Base-by-base conservation (phyloP, 805 yeast species). In the Kuraishia piskuri region DNA sequence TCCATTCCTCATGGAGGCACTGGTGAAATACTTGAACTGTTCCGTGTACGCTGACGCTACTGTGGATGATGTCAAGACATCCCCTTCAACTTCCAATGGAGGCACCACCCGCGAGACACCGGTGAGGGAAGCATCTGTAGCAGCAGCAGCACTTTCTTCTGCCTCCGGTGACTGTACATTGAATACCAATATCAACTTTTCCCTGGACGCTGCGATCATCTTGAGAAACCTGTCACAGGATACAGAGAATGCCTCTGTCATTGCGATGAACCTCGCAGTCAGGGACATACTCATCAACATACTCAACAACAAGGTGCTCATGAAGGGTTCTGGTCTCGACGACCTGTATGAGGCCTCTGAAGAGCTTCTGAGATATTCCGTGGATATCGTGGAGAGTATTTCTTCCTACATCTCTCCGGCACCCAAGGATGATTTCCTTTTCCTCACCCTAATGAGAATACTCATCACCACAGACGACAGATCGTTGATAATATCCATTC, bases 171-270 rank as follows among this genome's bases (percentile, higher is more conserved):
- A 31, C 14, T 31, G 14, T 31, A 47, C 20, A 8, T 10, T 44
- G 23, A 52, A 55, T 31, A 51, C 44, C 23, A 45, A 52, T 48
- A 49, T 56, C 24, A 46, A 52, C 10, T 25, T 53, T 31, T 58
- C 67, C 14, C 58, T 70, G 21, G 82, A 78, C 62, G 75, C 86
- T 7, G 75, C 84, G 60, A 72, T 94, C 47, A 79, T 88, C 20
- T 71, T 94, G 54, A 77, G 98, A 63, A 94, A 94, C 67, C 70
- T 88, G 49, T 80, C 88, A 2, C 96, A 92, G 64, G 96, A 90
- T 65, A 78, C 87, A 12, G 86, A 79, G 48, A 87, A 89, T 61
- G 94, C 96, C 46, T 90, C 87, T 64, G 75, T 84, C 62, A 70
- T 94, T 56, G 86, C 92, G 1, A 73, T 78, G 60, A 71, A 77